These are phyloP conservation scores for Trypanosoma avium DNA, from an alignment of 208 protist species.

Conservation along the genomic window DNA sequence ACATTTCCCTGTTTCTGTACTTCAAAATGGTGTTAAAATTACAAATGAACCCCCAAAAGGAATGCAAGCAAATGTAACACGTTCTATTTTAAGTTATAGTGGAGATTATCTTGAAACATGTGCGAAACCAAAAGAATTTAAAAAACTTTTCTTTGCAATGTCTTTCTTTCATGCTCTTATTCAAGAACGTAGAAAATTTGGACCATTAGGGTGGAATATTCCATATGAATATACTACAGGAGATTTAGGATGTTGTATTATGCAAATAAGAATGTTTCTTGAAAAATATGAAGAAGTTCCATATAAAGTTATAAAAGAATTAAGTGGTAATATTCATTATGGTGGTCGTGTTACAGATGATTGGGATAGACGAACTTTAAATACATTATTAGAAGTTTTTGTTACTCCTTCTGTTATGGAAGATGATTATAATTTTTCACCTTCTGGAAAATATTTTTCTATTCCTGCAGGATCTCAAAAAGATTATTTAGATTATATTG, in stretches of 20 bases:
- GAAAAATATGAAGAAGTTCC: slow-evolving; percentile 97
- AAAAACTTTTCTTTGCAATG: slow-evolving; percentile 96
- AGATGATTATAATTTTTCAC: slow-evolving; percentile 90
- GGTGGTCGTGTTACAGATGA: slow-evolving; percentile 98
- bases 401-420: slow-evolving; percentile 89
- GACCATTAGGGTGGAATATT: slow-evolving; percentile 99
- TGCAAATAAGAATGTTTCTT: slow-evolving; percentile 95
- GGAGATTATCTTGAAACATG: slow-evolving; percentile 88
- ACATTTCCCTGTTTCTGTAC: slow-evolving; percentile 97
- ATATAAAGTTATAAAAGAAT: slow-evolving; percentile 96
- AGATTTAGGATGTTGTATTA: slow-evolving; percentile 94
- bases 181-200: slow-evolving; percentile 98
- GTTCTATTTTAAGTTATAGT: slow-evolving; percentile 80
- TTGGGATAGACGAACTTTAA: slow-evolving; percentile 96
- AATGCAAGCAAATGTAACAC: slow-evolving; percentile 95
- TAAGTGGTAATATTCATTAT: slow-evolving; percentile 98
- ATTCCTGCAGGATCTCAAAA: slow-evolving; percentile 75
- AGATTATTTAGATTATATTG: slow-evolving; percentile 91
- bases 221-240: slow-evolving; percentile 97
- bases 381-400: slow-evolving; percentile 94
- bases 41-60: slow-evolving; percentile 99
- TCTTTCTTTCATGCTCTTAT: slow-evolving; percentile 98
- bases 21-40: slow-evolving; percentile 99
- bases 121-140: slow-evolving; percentile 88
- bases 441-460: slow-evolving; percentile 78